phyloP scores from a whole-genome alignment of 495 filamentous ascomycete genomes.

The Hyphodiscus hymeniophilus region DNA sequence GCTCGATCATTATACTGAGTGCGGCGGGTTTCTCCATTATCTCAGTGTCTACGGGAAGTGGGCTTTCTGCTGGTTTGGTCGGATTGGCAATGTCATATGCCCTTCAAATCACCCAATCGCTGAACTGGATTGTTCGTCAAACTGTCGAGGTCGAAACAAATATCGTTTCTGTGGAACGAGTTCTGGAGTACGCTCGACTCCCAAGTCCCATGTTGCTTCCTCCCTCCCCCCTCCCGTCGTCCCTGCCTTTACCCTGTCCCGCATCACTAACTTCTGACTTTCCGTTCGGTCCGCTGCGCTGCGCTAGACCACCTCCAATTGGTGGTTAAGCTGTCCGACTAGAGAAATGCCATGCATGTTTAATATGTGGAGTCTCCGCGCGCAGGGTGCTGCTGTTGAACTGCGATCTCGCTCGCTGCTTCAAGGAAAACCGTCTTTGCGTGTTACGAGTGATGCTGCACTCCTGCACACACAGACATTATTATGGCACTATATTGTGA shows the following conservation, averaged over 20 bases:
- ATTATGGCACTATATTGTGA: too few relatives aligned
- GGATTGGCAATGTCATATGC: conserved; percentile 96
- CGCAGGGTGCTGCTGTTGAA: too few relatives aligned
- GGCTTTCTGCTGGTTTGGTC: conserved; percentile 68
- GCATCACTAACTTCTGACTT: too few relatives aligned
- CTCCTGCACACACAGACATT: too few relatives aligned
- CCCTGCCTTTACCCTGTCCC: too few relatives aligned
- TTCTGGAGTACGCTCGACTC: conserved; percentile 89
- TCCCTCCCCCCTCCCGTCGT: too few relatives aligned
- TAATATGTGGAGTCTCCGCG: too few relatives aligned
- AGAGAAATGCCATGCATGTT: too few relatives aligned
- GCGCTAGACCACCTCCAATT: too few relatives aligned
- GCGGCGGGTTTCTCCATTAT: conserved; percentile 77
- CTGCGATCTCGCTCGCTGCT: conserved; percentile 5
- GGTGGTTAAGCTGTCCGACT: too few relatives aligned
- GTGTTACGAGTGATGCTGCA: too few relatives aligned
- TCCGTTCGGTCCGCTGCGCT: not conserved
- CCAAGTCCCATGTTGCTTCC: too few relatives aligned
- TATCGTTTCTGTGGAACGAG: conserved; percentile 96
- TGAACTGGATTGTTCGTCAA: conserved; percentile 99
- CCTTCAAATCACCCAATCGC: conserved; percentile 91
- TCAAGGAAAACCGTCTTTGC: not conserved
- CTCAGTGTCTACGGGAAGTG: conserved; percentile 64
- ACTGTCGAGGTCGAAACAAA: conserved; percentile 99
- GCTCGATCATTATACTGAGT: conserved; percentile 85